Evolutionary conservation across 208 protist genomes (phyloP), one percentile per base, ranked within the genome.

Genomic region (Trypanosoma vivax): DNA sequence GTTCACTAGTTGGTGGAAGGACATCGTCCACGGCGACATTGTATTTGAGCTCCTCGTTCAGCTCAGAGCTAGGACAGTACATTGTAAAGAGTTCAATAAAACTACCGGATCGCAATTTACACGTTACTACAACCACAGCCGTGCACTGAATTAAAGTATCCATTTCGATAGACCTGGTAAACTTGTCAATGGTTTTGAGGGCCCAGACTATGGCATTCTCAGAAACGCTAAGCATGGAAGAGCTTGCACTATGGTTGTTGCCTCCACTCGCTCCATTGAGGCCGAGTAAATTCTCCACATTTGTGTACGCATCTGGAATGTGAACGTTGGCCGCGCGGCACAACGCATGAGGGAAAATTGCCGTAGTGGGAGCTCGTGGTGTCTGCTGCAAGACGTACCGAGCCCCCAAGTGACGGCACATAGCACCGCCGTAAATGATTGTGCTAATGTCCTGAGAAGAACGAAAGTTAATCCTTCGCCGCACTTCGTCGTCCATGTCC

Each of bases 371-470:
- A 49, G 50, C 73, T 25, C 58, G 48, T 1, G 71, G 69, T 18
- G 80, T 65, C 53, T 73, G 76, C 14, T 76, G 54, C 5, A 83
- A 68, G 7, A 91, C 37, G 46, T 88, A 94, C 23, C 83, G 69
- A 0, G 79, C 71, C 38, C 75, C 67, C 27, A 94, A 67, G 62
- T 94, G 75, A 24, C 87, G 79, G 51, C 87, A 90, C 31, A 94
- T 60, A 0, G 70, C 77, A 1, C 87, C 87, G 39, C 87, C 87
- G 55, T 94, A 94, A 51, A 94, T 94, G 60, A 94, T 82, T 14
- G 83, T 90, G 55, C 78, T 91, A 54, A 94, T 94, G 38, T 94
- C 87, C 65, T 94, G 82, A 41, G 87, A 73, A 14, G 74, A 86
- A 37, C 87, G 76, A 38, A 90, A 89, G 66, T 94, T 94, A 73